Percentiles rank a stretch among this genome's conserved stretches.
Evolutionary conservation across 768 basidiomycete genomes (phyloP).

Genomic region (Boletales sp.): DNA sequence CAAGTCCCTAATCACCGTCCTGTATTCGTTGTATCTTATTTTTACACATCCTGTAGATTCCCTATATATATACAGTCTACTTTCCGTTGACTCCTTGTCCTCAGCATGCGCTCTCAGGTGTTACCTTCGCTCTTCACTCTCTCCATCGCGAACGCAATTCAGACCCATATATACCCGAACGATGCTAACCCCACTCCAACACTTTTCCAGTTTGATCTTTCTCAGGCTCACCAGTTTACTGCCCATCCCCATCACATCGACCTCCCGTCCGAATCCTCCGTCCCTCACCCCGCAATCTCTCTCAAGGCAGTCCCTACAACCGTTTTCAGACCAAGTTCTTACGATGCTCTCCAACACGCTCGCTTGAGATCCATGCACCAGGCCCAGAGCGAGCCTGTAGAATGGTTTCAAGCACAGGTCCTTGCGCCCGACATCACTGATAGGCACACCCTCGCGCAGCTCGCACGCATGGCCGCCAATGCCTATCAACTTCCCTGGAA

Average conservation of each 20-base stretch:
- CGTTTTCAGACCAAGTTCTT: constrained; percentile 58
- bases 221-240: constrained; percentile 9
- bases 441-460: constrained; percentile 71
- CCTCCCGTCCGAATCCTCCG: constrained; percentile 4
- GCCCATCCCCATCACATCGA: neutral
- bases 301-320: constrained; percentile 47
- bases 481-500: constrained; percentile 76
- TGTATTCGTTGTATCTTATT: too few species aligned
- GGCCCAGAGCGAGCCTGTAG: constrained; percentile 47
- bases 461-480: constrained; percentile 86
- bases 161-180: too few species aligned
- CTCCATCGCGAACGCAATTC: too few species aligned
- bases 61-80: too few species aligned
- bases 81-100: too few species aligned
- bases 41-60: too few species aligned
- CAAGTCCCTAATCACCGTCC: neutral
- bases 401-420: constrained; percentile 68
- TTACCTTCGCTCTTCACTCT: too few species aligned
- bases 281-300: constrained; percentile 16
- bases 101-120: too few species aligned
- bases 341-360: constrained; percentile 47
- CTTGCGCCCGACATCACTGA: constrained; percentile 78
- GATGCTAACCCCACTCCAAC: neutral
- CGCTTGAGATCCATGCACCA: constrained; percentile 48
- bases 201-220: constrained; percentile 22